phyloP scores from a whole-genome alignment of 805 yeast genomes.

The Yamadazyma sp. region DNA sequence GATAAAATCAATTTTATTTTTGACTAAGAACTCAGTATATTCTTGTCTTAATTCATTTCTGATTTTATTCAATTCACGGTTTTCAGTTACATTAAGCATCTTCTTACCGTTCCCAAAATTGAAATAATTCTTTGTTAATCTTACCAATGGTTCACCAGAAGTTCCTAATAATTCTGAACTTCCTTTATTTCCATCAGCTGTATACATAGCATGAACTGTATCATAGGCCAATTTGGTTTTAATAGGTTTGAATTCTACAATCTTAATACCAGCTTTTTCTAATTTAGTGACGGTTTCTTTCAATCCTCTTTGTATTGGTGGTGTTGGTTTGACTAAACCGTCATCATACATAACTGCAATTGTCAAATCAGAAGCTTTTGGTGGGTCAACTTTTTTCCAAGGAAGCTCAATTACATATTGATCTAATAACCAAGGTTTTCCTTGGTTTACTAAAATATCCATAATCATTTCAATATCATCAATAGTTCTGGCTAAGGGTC shows the following conservation, averaged over 20 bases:
- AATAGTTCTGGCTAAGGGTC: conserved; percentile 63
- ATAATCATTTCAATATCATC: conserved; percentile 70
- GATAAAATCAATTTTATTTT: conserved; percentile 60
- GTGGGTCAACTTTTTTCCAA: conserved; percentile 48
- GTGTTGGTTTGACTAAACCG: conserved; percentile 63
- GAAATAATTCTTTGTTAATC: conserved; percentile 61
- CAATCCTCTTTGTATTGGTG: conserved; percentile 60
- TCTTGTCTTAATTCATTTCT: conserved; percentile 60
- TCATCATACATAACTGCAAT: conserved; percentile 65
- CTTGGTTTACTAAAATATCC: conserved; percentile 57
- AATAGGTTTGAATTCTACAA: conserved; percentile 57
- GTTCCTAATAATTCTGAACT: conserved; percentile 49
- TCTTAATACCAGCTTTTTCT: conserved; percentile 54
- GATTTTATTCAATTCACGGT: conserved; percentile 49
- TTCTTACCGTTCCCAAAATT: conserved; percentile 57
- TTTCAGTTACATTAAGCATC: conserved; percentile 45
- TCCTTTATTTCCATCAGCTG: conserved; percentile 64
- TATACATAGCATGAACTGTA: conserved; percentile 54
- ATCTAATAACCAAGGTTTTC: conserved; percentile 61
- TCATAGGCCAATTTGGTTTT: conserved; percentile 57
- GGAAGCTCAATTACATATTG: conserved; percentile 46
- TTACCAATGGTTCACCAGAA: conserved; percentile 69
- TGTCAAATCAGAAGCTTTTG: conserved; percentile 44
- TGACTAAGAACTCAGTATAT: conserved; percentile 51
- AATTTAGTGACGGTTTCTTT: conserved; percentile 54